Evolutionary conservation across 805 yeast genomes (phyloP).

Genomic region (Saccharomycopsis vini): DNA sequence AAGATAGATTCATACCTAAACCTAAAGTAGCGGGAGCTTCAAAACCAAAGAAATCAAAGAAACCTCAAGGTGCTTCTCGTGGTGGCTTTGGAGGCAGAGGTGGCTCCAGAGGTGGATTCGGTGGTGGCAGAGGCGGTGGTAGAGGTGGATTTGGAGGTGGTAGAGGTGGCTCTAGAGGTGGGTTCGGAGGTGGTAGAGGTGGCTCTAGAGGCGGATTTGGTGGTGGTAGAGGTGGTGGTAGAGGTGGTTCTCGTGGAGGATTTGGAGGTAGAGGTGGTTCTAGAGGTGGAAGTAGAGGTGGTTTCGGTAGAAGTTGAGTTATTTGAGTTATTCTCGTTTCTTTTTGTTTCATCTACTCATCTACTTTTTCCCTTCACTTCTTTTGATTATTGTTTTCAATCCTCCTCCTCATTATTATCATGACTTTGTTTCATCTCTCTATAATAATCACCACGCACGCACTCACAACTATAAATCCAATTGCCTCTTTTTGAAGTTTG

Average conservation of each 20-base stretch:
- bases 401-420: too few species aligned
- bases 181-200: constrained; percentile 37
- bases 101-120: too few species aligned
- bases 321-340: too few species aligned
- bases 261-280: constrained; percentile 26
- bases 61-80: constrained; percentile 43
- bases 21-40: constrained; percentile 82
- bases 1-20: constrained; percentile 95
- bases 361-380: too few species aligned
- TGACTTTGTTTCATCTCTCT: too few species aligned
- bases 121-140: constrained; percentile 23
- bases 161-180: constrained; percentile 37
- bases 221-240: constrained; percentile 37
- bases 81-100: constrained; percentile 40
- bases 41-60: constrained; percentile 60
- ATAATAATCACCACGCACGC: too few species aligned
- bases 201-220: constrained; percentile 44
- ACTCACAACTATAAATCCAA: too few species aligned
- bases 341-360: background rate
- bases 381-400: too few species aligned
- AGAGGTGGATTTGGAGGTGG: constrained; percentile 38
- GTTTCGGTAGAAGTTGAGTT: constrained; percentile 23
- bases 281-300: constrained; percentile 37
- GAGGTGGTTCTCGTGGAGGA: constrained; percentile 39
- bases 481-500: too few species aligned